These are phyloP conservation scores for Adansonia digitata DNA, from an alignment of 345 rosid genomes.

Conservation along the genomic window DNA sequence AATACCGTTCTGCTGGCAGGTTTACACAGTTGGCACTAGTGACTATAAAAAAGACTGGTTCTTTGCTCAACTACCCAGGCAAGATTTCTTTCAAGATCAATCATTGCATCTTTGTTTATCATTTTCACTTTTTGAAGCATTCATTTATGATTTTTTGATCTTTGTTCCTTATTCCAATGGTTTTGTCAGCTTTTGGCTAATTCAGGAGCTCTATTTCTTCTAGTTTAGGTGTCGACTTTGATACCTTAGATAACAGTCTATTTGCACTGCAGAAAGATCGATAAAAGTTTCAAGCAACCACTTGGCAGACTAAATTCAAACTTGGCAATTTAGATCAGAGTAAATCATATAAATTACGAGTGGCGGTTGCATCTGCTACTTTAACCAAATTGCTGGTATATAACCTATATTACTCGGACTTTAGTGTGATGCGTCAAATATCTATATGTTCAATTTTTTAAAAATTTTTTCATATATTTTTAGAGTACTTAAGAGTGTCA, in stretches of 20 bases:
- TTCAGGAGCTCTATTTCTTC: neutral
- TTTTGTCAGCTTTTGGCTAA: neutral
- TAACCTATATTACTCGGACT: too few species aligned
- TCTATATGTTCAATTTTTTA: too few species aligned
- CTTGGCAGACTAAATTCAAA: conserved; percentile 76
- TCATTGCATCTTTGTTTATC: neutral
- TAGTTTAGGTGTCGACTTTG: neutral
- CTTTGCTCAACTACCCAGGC: conserved; percentile 75
- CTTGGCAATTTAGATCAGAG: conserved; percentile 33
- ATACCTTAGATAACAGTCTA: neutral
- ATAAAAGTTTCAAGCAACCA: conserved; percentile 47
- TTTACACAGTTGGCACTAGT: conserved; percentile 65
- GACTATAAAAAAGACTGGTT: conserved; percentile 80
- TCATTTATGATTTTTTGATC: neutral
- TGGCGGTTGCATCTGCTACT: conserved; percentile 77
- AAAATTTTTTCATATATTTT: too few species aligned
- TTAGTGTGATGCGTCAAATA: too few species aligned
- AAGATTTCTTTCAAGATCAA: neutral
- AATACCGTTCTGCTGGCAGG: conserved; percentile 24
- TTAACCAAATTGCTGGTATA: conserved; percentile 63
- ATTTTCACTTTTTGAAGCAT: neutral
- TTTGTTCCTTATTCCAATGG: neutral
- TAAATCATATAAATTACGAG: conserved; percentile 43
- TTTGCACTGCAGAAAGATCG: conserved; percentile 38
- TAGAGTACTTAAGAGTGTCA: too few species aligned